Evolutionary conservation across 2,329 filamentous ascomycete genomes (phyloP), one percentile per base, ranked within the genome.

Genomic region (Colletotrichum scovillei): DNA sequence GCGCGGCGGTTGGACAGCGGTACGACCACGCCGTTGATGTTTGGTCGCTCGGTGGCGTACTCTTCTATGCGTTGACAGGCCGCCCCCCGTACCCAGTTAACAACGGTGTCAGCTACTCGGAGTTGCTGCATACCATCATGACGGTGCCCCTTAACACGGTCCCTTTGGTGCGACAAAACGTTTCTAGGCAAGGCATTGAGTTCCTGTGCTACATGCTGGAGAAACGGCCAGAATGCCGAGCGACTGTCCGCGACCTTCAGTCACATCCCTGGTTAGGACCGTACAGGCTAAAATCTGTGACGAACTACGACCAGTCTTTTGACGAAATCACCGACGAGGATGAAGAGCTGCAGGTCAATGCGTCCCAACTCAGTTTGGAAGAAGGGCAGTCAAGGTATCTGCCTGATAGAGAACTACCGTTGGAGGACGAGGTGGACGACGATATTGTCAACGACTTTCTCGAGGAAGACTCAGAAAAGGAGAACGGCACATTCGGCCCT

Each of bases 1-100:
- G 92, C 52, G 78, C 79, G 71, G 77, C 79, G 14, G 81, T 83
- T 75, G 89, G 83, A 67, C 90, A 91, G 78, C 92, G 94, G 26
- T 99, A 99, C 81, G 94, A 92, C 79, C 94, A 97, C 74, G 94
- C 95, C 1, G 94, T 98, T 38, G 97, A 99, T 80, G 94, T 98
- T 75, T 99, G 97, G 96, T 98, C 97, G 0, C 90, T 98, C 59
- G 97, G 94, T 19, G 97, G 95, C 16, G 97, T 99, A 1, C 84
- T 98, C 6, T 99, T 95, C 84, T 97, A 94, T 79, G 88, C 94
- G 7, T 86, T 99, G n/a, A 95, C 93, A 5, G 91, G 90, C 12
- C 88, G 88, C 35, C 93, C 96, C 32, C 96, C 97, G 0, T 98
- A 94, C 80, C 92, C 92, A 32, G 95, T 94, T 19, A 91, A 92